Percentiles rank a stretch among this genome's conserved stretches.
Evolutionary conservation across 139 green algal species (phyloP).

Genomic region (Mesotaenium endlicherianum): DNA sequence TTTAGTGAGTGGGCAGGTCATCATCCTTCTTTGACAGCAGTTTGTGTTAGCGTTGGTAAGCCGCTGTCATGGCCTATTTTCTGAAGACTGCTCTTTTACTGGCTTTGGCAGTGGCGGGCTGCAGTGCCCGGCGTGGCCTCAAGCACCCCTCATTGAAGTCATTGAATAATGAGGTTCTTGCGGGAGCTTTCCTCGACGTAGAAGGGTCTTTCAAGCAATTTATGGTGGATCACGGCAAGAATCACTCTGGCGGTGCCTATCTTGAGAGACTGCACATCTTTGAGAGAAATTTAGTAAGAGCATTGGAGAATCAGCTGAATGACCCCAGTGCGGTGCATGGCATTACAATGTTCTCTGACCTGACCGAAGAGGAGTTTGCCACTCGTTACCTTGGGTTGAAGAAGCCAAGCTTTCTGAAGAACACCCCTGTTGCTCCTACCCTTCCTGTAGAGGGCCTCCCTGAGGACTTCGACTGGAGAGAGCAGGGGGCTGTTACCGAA

Average conservation of each 20-base stretch:
- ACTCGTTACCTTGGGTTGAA: slow-evolving; percentile 37
- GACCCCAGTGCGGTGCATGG: slow-evolving; percentile 46
- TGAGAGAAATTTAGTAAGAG: slow-evolving; percentile 7
- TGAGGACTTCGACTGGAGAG: slow-evolving; percentile 66
- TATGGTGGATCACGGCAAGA: neutral
- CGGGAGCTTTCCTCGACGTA: neutral
- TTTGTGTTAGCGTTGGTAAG: too few species aligned
- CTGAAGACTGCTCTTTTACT: too few species aligned
- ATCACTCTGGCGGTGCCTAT: neutral
- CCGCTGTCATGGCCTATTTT: too few species aligned
- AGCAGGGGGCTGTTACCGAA: slow-evolving; percentile 56
- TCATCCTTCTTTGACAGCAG: too few species aligned
- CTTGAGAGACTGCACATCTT: slow-evolving; percentile 27
- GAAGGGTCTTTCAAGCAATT: neutral
- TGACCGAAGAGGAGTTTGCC: slow-evolving; percentile 59
- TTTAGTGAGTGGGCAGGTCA: too few species aligned
- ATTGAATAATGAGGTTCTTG: neutral
- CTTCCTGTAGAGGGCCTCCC: slow-evolving; percentile 53
- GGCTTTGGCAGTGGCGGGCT: too few species aligned
- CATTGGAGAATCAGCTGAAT: slow-evolving; percentile 35
- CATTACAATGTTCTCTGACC: slow-evolving; percentile 53
- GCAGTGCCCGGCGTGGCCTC: too few species aligned
- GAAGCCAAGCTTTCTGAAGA: slow-evolving; percentile 1
- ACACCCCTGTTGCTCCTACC: slow-evolving; percentile 2
- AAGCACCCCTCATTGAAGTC: too few species aligned